Conservation (phyloP, 129 eudicot species). For the Silybum marianum region DNA sequence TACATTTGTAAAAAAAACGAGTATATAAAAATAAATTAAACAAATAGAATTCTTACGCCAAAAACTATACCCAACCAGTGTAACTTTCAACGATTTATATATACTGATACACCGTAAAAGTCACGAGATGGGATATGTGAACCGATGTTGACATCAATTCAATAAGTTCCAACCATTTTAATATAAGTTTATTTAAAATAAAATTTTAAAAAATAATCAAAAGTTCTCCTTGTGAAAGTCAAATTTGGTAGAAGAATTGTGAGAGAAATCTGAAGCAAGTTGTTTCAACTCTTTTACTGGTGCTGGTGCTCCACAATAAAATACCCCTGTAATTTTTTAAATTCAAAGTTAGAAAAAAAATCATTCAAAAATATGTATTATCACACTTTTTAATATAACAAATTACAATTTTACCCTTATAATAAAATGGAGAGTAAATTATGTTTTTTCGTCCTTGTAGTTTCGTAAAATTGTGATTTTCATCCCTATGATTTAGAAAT, state of each 20-base stretch:
- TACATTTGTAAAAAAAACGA: not conserved
- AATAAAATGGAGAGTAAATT: not conserved
- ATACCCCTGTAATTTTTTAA: slow-evolving; percentile 50
- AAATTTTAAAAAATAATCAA: slow-evolving; percentile 5
- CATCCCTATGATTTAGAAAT: no score
- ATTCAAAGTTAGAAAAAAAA: not conserved
- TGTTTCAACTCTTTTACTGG: slow-evolving; percentile 48
- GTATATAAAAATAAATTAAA: slow-evolving; percentile 8
- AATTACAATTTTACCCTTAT: not conserved
- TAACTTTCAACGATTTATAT: slow-evolving; percentile 8
- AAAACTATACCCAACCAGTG: slow-evolving; percentile 15
- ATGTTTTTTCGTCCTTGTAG: no score
- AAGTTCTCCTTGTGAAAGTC: slow-evolving; percentile 77
- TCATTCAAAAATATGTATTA: not conserved
- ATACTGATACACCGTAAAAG: slow-evolving; percentile 14
- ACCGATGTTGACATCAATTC: not conserved
- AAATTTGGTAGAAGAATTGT: slow-evolving; percentile 50
- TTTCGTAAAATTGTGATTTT: no score
- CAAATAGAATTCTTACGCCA: not conserved
- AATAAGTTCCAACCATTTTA: not conserved
- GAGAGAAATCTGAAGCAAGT: slow-evolving; percentile 50
- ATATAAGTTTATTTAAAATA: slow-evolving; percentile 5
- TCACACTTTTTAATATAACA: not conserved
- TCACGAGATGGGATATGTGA: not conserved
- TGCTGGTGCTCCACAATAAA: slow-evolving; percentile 66